A percentile compares a stretch with the other conserved stretches of the same genome.
phyloP scores from a whole-genome alignment of 2,329 filamentous ascomycete species.

The Fusarium zealandicum region DNA sequence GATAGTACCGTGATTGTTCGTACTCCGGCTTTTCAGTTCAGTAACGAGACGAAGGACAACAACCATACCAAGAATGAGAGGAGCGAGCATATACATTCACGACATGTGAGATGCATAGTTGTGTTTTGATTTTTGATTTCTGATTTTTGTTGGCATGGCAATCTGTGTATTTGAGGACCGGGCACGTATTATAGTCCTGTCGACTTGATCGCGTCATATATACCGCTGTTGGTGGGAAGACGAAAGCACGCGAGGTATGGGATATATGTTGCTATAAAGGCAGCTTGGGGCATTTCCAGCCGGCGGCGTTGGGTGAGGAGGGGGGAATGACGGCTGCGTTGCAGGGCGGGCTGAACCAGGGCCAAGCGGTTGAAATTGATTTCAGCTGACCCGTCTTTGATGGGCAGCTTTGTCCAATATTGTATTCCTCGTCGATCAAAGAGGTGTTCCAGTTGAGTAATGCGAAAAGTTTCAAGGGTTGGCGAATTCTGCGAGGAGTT shows the following conservation, averaged over 20 bases:
- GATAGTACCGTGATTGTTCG: constrained; percentile 31
- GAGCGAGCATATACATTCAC: background rate
- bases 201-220: constrained; percentile 8
- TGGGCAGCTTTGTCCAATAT: constrained; percentile 15
- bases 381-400: constrained; percentile 5
- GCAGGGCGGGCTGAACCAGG: constrained; percentile 7
- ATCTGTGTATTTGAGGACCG: constrained; percentile 3
- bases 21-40: constrained; percentile 13
- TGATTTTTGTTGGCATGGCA: constrained; percentile 14
- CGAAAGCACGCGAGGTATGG: constrained; percentile 4
- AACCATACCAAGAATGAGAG: background rate
- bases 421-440: constrained; percentile 1
- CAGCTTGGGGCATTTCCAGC: constrained; percentile 30
- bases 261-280: constrained; percentile 14
- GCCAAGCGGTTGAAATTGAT: constrained; percentile 5
- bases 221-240: constrained; percentile 19
- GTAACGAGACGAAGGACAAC: constrained; percentile 33
- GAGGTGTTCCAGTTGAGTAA: constrained; percentile 9
- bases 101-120: constrained; percentile 4
- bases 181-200: constrained; percentile 22
- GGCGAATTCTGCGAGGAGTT: background rate
- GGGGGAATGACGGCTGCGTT: constrained; percentile 13
- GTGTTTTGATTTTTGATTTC: constrained; percentile 24
- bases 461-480: constrained; percentile 1
- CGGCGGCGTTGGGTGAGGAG: constrained; percentile 28